A percentile compares a stretch with the other conserved stretches of the same genome.
Conservation (phyloP, 768 basidiomycete species). For the Lactifluus hygrophoroides region DNA sequence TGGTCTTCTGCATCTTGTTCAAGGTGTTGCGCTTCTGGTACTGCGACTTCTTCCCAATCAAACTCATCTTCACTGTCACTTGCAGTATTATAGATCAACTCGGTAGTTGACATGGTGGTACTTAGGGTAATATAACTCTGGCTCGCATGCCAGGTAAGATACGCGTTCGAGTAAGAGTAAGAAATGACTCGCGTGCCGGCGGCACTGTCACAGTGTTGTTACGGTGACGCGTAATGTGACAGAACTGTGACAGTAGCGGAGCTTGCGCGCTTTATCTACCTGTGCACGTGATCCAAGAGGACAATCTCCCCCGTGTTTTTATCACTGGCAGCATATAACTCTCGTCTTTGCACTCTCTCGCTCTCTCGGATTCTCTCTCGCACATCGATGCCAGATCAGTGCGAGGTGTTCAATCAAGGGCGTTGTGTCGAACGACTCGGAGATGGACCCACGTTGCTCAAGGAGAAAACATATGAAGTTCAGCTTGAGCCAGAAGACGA, state of each 20-base stretch:
- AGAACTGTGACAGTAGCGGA: too few relatives aligned
- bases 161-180: background rate
- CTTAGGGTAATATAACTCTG: background rate
- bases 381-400: too few relatives aligned
- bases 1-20: conserved; percentile 6
- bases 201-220: background rate
- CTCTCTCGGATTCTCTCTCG: too few relatives aligned
- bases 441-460: too few relatives aligned
- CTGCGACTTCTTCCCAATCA: conserved; percentile 20
- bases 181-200: background rate
- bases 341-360: background rate
- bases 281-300: too few relatives aligned
- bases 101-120: conserved; percentile 6
- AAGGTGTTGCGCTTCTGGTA: conserved; percentile 1
- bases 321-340: background rate
- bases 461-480: background rate
- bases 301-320: background rate
- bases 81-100: background rate
- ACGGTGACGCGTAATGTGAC: background rate
- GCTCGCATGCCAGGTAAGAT: too few relatives aligned
- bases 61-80: conserved; percentile 16
- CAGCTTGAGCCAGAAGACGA: conserved; percentile 18
- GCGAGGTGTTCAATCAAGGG: background rate
- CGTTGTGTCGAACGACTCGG: background rate
- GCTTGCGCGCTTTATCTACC: too few relatives aligned